Conservation (phyloP, 2,329 filamentous ascomycete genomes). For the Penicillium hesseltinei region DNA sequence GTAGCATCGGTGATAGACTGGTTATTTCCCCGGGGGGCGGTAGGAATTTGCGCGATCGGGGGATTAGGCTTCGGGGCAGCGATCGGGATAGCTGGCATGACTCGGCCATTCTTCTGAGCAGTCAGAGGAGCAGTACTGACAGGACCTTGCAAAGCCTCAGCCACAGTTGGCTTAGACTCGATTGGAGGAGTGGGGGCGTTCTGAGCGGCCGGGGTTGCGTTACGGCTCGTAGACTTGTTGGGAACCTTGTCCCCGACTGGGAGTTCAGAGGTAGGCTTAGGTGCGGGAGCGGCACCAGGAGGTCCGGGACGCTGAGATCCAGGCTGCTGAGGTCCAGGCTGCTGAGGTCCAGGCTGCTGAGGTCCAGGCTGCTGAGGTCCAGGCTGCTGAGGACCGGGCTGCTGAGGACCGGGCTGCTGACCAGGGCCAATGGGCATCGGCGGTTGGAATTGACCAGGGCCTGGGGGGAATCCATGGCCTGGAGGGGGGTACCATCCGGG, state of each 20-base stretch:
- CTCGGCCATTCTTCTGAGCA: constrained; percentile 42
- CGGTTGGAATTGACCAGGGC: constrained; percentile 64
- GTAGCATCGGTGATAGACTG: constrained; percentile 48
- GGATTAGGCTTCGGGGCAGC: constrained; percentile 32
- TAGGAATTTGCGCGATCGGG: constrained; percentile 24
- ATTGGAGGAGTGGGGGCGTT: constrained; percentile 38
- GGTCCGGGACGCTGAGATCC: constrained; percentile 39
- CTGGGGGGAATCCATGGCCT: constrained; percentile 70
- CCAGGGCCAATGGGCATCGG: constrained; percentile 58
- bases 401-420: constrained; percentile 40
- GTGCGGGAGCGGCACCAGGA: constrained; percentile 28
- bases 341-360: constrained; percentile 32
- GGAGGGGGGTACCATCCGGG: constrained; percentile 74
- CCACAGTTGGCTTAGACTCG: constrained; percentile 40
- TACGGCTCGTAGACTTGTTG: constrained; percentile 37
- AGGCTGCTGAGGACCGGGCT: constrained; percentile 37
- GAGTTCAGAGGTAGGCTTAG: constrained; percentile 45
- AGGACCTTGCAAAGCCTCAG: constrained; percentile 35
- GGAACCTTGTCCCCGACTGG: constrained; percentile 40
- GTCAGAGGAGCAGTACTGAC: constrained; percentile 24
- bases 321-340: constrained; percentile 28
- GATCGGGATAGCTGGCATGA: constrained; percentile 49
- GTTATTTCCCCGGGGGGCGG: constrained; percentile 24
- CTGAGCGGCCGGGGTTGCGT: constrained; percentile 35
- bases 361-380: constrained; percentile 33